Percentiles rank a stretch among this genome's conserved stretches.
These are phyloP conservation scores for Silene latifolia DNA, from an alignment of 148 eudicot genomes.

Conservation along the genomic window DNA sequence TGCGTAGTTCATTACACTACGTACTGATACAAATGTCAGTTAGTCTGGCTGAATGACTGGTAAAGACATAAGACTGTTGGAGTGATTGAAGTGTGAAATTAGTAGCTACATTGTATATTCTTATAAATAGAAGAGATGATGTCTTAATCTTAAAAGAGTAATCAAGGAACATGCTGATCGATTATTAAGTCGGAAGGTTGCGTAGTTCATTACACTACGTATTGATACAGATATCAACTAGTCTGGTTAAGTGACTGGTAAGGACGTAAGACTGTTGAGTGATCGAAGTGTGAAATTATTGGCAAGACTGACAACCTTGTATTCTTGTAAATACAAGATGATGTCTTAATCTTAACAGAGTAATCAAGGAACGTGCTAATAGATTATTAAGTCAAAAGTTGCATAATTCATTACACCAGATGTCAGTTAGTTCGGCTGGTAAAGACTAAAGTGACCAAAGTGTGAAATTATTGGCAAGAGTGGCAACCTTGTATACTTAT, in stretches of 20 bases:
- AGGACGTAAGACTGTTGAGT: not conserved
- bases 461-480: too few relatives aligned
- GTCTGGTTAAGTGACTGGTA: too few relatives aligned
- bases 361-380: not conserved
- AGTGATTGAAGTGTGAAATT: not conserved
- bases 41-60: not conserved
- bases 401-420: not conserved
- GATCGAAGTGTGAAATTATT: not conserved
- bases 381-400: not conserved
- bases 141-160: slow-evolving; percentile 6
- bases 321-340: not conserved
- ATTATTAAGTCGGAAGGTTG: not conserved
- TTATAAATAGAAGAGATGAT: not conserved
- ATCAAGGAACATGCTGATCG: not conserved
- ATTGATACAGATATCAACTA: not conserved
- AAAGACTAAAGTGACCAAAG: not conserved
- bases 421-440: not conserved
- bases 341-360: slow-evolving; percentile 1
- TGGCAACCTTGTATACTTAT: not conserved
- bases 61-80: too few relatives aligned
- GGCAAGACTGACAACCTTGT: too few relatives aligned
- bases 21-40: not conserved
- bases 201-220: not conserved
- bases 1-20: not conserved
- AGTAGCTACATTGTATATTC: too few relatives aligned